Conservation (phyloP, 805 yeast species). For the Metahyphopichia silvanorum region DNA sequence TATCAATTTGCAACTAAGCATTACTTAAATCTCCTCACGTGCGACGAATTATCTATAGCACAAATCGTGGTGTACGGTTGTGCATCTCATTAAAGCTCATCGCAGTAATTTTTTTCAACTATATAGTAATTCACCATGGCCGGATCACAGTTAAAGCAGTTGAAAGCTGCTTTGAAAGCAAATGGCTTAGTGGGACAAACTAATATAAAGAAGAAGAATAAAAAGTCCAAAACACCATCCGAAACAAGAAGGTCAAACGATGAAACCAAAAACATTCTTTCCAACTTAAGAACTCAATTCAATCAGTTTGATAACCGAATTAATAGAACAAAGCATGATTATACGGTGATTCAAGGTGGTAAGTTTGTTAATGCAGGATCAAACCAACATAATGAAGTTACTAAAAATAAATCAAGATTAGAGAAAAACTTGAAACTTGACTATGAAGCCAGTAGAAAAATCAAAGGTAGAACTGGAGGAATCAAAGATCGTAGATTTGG, state of each 20-base stretch:
- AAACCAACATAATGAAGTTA: constrained; percentile 31
- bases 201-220: constrained; percentile 56
- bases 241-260: constrained; percentile 72
- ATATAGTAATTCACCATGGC: constrained; percentile 50
- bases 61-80: neutral
- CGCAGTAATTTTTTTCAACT: neutral
- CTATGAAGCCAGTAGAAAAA: constrained; percentile 60
- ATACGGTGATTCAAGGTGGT: constrained; percentile 37
- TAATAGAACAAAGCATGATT: constrained; percentile 61
- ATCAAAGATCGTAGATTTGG: constrained; percentile 88
- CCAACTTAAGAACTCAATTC: constrained; percentile 73
- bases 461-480: constrained; percentile 73
- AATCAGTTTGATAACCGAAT: constrained; percentile 85
- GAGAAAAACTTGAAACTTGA: constrained; percentile 48
- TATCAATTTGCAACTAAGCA: too few species aligned
- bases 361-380: constrained; percentile 43
- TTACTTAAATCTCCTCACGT: too few species aligned
- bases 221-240: constrained; percentile 48
- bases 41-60: too few species aligned
- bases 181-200: constrained; percentile 88
- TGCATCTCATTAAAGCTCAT: neutral
- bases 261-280: constrained; percentile 43
- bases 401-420: constrained; percentile 32
- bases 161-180: constrained; percentile 71
- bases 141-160: constrained; percentile 82